Percentiles rank a stretch among this genome's conserved stretches.
Conservation (phyloP, 441 rosid genomes). For the Populus tomentosa region DNA sequence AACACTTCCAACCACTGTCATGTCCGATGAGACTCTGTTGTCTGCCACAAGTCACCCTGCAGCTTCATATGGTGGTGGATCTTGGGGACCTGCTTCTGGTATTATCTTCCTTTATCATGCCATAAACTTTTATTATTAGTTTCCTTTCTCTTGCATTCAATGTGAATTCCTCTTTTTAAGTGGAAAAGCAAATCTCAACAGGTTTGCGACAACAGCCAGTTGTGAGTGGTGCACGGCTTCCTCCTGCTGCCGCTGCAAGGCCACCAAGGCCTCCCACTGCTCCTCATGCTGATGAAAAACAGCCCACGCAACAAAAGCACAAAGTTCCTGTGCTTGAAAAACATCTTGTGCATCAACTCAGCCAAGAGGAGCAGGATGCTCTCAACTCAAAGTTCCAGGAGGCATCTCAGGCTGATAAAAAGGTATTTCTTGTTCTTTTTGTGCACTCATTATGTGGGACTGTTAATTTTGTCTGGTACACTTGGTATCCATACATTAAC, state of each 20-base stretch:
- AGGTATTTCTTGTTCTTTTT: constrained; percentile 46
- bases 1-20: constrained; percentile 58
- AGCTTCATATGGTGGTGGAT: constrained; percentile 48
- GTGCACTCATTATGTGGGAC: constrained; percentile 22
- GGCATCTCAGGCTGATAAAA: constrained; percentile 83
- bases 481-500: background rate
- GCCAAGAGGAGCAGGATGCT: constrained; percentile 87
- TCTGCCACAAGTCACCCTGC: constrained; percentile 53
- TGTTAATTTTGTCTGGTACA: background rate
- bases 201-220: constrained; percentile 63
- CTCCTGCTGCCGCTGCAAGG: constrained; percentile 61
- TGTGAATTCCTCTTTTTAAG: constrained; percentile 19
- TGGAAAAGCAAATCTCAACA: constrained; percentile 24
- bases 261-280: constrained; percentile 87
- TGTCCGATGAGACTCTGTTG: constrained; percentile 53
- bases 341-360: constrained; percentile 80
- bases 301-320: constrained; percentile 57
- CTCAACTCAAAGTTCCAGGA: constrained; percentile 78
- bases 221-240: constrained; percentile 43
- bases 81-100: constrained; percentile 65
- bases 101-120: constrained; percentile 22
- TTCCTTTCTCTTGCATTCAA: constrained; percentile 4
- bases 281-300: constrained; percentile 59
- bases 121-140: constrained; percentile 17
- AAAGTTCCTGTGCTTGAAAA: constrained; percentile 85